phyloP scores from a whole-genome alignment of 2,329 filamentous ascomycete species.

The Lithohypha guttulata region DNA sequence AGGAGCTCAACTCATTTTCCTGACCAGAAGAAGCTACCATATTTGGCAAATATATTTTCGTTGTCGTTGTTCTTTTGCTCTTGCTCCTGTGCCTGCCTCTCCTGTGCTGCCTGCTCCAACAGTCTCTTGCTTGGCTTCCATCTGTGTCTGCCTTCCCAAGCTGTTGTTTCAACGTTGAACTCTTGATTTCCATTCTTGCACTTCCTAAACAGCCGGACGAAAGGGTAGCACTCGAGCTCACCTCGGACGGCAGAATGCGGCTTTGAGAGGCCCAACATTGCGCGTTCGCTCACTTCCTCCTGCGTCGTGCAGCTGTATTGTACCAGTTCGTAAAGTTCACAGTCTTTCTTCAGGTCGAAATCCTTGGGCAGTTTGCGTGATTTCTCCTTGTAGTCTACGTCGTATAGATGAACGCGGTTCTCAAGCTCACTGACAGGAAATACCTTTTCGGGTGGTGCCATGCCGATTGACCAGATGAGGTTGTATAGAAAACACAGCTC shows the following conservation, averaged over 20 bases:
- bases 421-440: slow-evolving; percentile 44
- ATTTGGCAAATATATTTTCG: slow-evolving; percentile 9
- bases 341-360: slow-evolving; percentile 41
- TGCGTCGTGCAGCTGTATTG: slow-evolving; percentile 53
- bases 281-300: slow-evolving; percentile 23
- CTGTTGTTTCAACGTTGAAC: slow-evolving; percentile 51
- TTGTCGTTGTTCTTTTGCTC: slow-evolving; percentile 4
- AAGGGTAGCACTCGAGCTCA: neutral
- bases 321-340: slow-evolving; percentile 47
- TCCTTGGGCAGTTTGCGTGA: slow-evolving; percentile 40
- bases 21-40: slow-evolving; percentile 17
- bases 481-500: neutral
- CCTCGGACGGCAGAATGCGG: neutral
- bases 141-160: slow-evolving; percentile 42
- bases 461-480: slow-evolving; percentile 22
- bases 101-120: slow-evolving; percentile 12
- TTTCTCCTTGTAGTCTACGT: slow-evolving; percentile 37
- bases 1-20: slow-evolving; percentile 14
- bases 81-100: slow-evolving; percentile 3
- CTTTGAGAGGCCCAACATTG: neutral
- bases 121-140: slow-evolving; percentile 24
- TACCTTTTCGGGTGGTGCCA: slow-evolving; percentile 46
- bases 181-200: slow-evolving; percentile 14
- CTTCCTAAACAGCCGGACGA: slow-evolving; percentile 9
- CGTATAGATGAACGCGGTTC: slow-evolving; percentile 33